Base-by-base conservation (phyloP, 352 stramenopile genomes). In the Pythium folliculosum region DNA sequence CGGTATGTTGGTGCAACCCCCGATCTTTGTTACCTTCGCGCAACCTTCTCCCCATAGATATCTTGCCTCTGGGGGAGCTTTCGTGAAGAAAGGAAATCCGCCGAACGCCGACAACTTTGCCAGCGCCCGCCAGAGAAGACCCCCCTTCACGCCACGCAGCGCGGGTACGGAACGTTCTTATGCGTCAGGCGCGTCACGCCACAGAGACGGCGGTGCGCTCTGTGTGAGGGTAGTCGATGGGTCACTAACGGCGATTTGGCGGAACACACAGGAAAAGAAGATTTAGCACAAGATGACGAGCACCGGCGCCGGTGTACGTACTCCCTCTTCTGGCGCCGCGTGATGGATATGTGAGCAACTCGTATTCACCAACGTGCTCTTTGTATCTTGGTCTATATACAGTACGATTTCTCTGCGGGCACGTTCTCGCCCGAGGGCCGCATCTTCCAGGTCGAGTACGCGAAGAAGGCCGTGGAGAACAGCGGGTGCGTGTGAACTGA, bases 361-460 rank as follows among this genome's bases (percentile, higher is more conserved):
- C n/a, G n/a, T 44, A 27, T 23, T 27, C 6, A 13, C 49, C 8
- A 17, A 10, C 6, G 3, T 69, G 30, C 3, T 43, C 14, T 56
- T 45, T 57, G 32, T 17, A 1, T 37, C 16, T 50, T 8, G 7
- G 19, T 0, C 57, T 25, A 45, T 53, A 16, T 58, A 30, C 51
- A 90, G 71, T 96, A 96, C 75, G 88, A 96, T 80, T 91, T 91
- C 69, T 94, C 88, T 30, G 82, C 83, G 60, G 87, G 86, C 25
- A 99, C 97, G 57, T 99, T 99, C 82, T 98, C 92, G 60, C 97
- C 97, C 23, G 97, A 99, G 75, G 97, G 97, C 43, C 95, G 97
- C 52, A 98, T 99, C 71, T 99, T 99, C 76, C 97, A 99, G 84
- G 94, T 99, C 51, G 97, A 99, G 73, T 99, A 99, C 68, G 97